Evolutionary conservation across 2,329 filamentous ascomycete genomes (phyloP), one percentile per base, ranked within the genome.

Genomic region (Monilinia laxa): DNA sequence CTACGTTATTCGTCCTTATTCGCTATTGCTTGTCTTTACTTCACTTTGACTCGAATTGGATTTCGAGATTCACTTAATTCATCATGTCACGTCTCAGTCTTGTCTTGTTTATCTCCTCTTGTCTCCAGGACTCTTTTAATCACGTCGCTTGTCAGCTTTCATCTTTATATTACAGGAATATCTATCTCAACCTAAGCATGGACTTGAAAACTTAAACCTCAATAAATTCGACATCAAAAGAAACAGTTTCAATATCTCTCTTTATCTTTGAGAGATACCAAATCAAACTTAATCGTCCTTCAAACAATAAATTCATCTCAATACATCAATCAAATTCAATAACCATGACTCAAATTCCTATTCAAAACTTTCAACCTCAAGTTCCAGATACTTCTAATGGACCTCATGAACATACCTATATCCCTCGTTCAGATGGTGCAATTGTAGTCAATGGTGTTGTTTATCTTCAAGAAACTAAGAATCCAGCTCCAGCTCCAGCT

Each of bases 381-480:
- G 83, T 85, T 20, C 84, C 84, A 4, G 83, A 86, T 70, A 86
- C 84, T 20, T 83, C 82, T 54, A 80, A 81, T 73, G 86, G 85
- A 4, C 81, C 84, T 2, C 83, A 84, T 67, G 73, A 80, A 38
- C 84, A 88, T 70, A 80, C 81, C 25, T 87, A 86, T 71, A 77
- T 83, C 63, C 85, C 86, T 69, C 84, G 74, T 14, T 49, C 68
- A 31, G 74, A 76, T 67, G 72, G 72, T 23, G 62, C 69, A 14
- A 69, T 74, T 49, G 23, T 74, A 28, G 57, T 73, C 12, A 68
- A 69, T 20, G 71, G 71, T 18, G 35, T 71, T 47, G 65, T 66
- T 38, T 74, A 73, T 35, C 62, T 69, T 38, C 68, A 68, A 4
- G 66, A 70, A 31, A 45, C 16, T 1, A 40, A 40, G 20, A 42